phyloP scores from a whole-genome alignment of 495 filamentous ascomycete species.

The Parathielavia hyrcaniae region DNA sequence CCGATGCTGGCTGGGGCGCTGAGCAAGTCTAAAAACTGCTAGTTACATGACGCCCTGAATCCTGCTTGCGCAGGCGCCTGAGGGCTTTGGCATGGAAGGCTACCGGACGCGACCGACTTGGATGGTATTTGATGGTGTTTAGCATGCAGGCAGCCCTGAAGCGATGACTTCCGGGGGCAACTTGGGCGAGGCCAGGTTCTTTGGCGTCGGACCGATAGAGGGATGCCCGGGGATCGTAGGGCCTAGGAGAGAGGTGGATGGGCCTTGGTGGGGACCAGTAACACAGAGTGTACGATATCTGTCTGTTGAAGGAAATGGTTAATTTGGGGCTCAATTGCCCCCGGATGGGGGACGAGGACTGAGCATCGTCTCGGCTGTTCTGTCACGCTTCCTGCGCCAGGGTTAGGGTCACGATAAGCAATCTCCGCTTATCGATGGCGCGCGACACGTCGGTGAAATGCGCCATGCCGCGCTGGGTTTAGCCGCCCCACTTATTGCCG shows the following conservation, averaged over 20 bases:
- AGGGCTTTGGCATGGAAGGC: neutral
- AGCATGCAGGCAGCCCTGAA: too few relatives aligned
- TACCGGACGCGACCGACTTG: too few relatives aligned
- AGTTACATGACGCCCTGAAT: neutral
- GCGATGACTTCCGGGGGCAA: too few relatives aligned
- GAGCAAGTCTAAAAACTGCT: slow-evolving; percentile 64
- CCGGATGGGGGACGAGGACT: neutral
- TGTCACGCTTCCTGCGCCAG: neutral
- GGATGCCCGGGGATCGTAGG: too few relatives aligned
- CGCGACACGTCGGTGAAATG: too few relatives aligned
- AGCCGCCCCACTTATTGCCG: too few relatives aligned
- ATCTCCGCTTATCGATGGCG: too few relatives aligned
- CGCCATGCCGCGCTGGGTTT: too few relatives aligned
- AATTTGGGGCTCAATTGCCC: neutral
- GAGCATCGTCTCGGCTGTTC: neutral
- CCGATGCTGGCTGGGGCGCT: slow-evolving; percentile 81
- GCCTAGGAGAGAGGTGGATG: neutral
- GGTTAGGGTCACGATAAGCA: slow-evolving; percentile 10
- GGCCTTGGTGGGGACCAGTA: neutral
- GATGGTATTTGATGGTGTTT: neutral
- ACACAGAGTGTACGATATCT: slow-evolving; percentile 7
- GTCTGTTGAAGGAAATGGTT: neutral
- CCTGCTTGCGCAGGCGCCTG: neutral
- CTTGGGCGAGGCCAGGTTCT: too few relatives aligned
- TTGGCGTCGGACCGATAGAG: too few relatives aligned